A percentile compares a stretch with the other conserved stretches of the same genome.
phyloP scores from a whole-genome alignment of 768 basidiomycete species.

The Coprinopsis sp. region DNA sequence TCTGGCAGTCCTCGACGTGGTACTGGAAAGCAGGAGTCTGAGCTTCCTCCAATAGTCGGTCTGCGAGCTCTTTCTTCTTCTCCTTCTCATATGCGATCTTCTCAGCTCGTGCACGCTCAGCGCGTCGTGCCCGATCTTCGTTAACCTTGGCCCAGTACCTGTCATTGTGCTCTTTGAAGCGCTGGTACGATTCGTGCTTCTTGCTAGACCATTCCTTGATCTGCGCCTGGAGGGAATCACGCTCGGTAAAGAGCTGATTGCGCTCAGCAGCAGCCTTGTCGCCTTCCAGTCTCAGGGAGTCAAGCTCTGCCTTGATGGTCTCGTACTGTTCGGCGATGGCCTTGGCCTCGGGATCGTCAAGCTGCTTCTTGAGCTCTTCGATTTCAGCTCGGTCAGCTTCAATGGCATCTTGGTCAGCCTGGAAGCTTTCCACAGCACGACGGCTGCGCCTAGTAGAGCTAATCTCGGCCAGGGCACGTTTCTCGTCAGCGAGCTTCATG shows the following conservation, averaged over 20 bases:
- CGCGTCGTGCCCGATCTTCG: conserved; percentile 83
- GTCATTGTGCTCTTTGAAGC: conserved; percentile 81
- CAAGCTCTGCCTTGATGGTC: conserved; percentile 77
- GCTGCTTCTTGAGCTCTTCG: conserved; percentile 77
- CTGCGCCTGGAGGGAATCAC: conserved; percentile 65
- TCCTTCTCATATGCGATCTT: conserved; percentile 72
- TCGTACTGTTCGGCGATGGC: conserved; percentile 79
- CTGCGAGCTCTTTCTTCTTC: conserved; percentile 75
- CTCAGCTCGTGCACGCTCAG: conserved; percentile 71
- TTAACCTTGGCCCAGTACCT: conserved; percentile 77
- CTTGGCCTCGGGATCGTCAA: conserved; percentile 88
- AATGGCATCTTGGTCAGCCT: conserved; percentile 73
- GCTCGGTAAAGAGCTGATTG: conserved; percentile 81
- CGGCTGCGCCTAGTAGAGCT: conserved; percentile 65
- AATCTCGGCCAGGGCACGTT: conserved; percentile 91
- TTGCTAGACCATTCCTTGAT: conserved; percentile 66
- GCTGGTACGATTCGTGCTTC: conserved; percentile 70
- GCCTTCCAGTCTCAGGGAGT: conserved; percentile 77
- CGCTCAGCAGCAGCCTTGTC: conserved; percentile 82
- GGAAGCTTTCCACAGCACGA: conserved; percentile 75
- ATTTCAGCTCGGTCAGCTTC: conserved; percentile 68
- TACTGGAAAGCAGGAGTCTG: conserved; percentile 83
- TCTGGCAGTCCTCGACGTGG: conserved; percentile 95
- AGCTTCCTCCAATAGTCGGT: conserved; percentile 87
- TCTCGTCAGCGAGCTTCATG: conserved; percentile 93